A percentile compares a stretch with the other conserved stretches of the same genome.
These are phyloP conservation scores for Begonia fuchsioides DNA, from an alignment of 306 rosid species.

Conservation along the genomic window DNA sequence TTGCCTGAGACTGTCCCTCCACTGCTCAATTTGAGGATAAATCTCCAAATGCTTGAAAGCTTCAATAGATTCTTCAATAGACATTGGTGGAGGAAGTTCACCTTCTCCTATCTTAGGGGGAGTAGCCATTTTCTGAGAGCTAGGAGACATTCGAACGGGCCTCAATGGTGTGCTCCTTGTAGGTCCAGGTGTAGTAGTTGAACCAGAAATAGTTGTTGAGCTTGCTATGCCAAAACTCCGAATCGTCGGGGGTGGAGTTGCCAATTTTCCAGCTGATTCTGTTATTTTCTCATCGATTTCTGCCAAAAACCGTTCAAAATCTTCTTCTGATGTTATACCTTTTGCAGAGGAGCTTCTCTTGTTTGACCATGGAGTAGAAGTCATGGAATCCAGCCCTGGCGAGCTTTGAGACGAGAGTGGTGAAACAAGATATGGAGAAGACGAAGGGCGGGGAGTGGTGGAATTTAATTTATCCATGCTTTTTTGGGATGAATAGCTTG, in stretches of 20 bases:
- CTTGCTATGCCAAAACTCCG: slow-evolving; percentile 59
- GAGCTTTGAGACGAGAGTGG: slow-evolving; percentile 35
- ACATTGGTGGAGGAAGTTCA: slow-evolving; percentile 82
- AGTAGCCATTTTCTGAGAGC: slow-evolving; percentile 77
- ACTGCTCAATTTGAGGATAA: slow-evolving; percentile 87
- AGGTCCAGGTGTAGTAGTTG: slow-evolving; percentile 68
- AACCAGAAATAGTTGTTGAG: slow-evolving; percentile 44
- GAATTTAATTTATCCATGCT: slow-evolving; percentile 36
- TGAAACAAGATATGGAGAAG: slow-evolving; percentile 56
- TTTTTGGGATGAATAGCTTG: slow-evolving; percentile 28
- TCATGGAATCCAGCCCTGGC: slow-evolving; percentile 36
- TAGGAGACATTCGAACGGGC: slow-evolving; percentile 95
- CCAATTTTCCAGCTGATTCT: slow-evolving; percentile 64
- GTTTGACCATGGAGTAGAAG: slow-evolving; percentile 69
- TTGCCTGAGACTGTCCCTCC: slow-evolving; percentile 86
- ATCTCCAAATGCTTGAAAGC: slow-evolving; percentile 71
- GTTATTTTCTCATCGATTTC: slow-evolving; percentile 67
- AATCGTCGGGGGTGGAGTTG: slow-evolving; percentile 81
- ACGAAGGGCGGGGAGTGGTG: slow-evolving; percentile 32
- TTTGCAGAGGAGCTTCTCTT: slow-evolving; percentile 40
- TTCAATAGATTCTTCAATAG: slow-evolving; percentile 73
- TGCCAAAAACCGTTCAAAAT: slow-evolving; percentile 65
- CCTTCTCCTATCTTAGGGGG: slow-evolving; percentile 90
- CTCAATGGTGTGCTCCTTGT: slow-evolving; percentile 78
- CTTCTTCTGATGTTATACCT: slow-evolving; percentile 77